Percentiles rank a stretch among this genome's conserved stretches.
Conservation (phyloP, 2,329 filamentous ascomycete species). For the Curvularia verruculosa region DNA sequence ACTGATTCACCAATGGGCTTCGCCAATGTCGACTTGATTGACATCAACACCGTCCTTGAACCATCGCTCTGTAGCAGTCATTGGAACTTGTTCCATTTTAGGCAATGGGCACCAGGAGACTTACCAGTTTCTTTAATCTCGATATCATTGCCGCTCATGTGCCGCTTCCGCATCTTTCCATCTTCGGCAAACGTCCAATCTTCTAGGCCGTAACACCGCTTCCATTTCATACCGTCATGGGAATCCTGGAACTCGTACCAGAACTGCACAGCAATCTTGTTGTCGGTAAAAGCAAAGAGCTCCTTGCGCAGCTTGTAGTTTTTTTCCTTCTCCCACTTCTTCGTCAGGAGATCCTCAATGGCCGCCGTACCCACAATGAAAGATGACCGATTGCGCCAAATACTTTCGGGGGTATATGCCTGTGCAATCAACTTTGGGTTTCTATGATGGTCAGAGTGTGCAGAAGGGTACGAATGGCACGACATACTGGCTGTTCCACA, state of each 20-base stretch:
- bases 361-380: constrained; percentile 73
- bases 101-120: constrained; percentile 1
- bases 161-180: constrained; percentile 73
- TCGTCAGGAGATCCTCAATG: constrained; percentile 70
- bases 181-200: constrained; percentile 77
- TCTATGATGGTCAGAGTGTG: constrained; percentile 49
- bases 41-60: constrained; percentile 73
- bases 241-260: constrained; percentile 84
- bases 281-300: constrained; percentile 75
- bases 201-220: constrained; percentile 80
- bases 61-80: constrained; percentile 63
- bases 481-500: constrained; percentile 77
- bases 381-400: constrained; percentile 78
- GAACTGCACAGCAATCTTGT: constrained; percentile 87
- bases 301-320: constrained; percentile 81
- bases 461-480: neutral
- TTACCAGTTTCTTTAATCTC: constrained; percentile 60
- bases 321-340: constrained; percentile 76
- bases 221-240: constrained; percentile 67
- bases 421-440: constrained; percentile 69
- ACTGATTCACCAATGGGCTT: constrained; percentile 65
- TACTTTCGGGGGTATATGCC: constrained; percentile 75
- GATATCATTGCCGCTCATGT: constrained; percentile 78
- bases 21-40: constrained; percentile 68
- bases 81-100: neutral